A percentile compares a stretch with the other conserved stretches of the same genome.
These are phyloP conservation scores for Corinectria fuckeliana DNA, from an alignment of 2,329 filamentous ascomycete species.

Conservation along the genomic window DNA sequence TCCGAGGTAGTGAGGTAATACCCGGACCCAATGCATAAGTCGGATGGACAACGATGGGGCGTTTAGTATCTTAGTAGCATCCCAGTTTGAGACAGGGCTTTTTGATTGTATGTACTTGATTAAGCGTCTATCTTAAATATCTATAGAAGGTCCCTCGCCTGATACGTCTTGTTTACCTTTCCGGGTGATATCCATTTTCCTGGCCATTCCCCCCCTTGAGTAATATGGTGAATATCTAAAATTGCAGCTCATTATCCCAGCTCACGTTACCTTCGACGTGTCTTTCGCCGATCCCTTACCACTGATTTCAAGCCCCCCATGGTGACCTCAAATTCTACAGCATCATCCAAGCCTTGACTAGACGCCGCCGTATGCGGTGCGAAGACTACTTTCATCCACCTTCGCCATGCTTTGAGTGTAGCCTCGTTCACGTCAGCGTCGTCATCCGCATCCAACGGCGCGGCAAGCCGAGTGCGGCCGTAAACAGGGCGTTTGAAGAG, in stretches of 20 bases:
- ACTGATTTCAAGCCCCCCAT: conserved; percentile 64
- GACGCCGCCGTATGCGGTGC: conserved; percentile 72
- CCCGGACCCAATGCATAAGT: conserved; percentile 1
- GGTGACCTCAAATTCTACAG: conserved; percentile 77
- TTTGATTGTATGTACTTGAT: conserved; percentile 5
- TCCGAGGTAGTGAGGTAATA: conserved; percentile 46
- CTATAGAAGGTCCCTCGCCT: not conserved
- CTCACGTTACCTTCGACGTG: not conserved
- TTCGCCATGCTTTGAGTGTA: conserved; percentile 66
- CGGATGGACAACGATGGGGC: not conserved
- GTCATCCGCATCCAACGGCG: conserved; percentile 46
- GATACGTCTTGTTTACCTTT: not conserved
- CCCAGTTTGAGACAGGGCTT: not conserved
- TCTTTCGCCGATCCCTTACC: conserved; percentile 4
- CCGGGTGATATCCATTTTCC: not conserved
- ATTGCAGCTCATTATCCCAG: not conserved
- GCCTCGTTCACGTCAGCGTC: conserved; percentile 51
- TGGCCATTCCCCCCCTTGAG: not conserved
- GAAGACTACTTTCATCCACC: conserved; percentile 91
- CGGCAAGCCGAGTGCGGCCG: conserved; percentile 44
- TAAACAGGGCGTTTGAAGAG: conserved; percentile 74
- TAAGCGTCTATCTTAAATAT: not conserved
- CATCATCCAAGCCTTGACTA: conserved; percentile 55
- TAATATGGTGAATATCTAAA: not conserved
- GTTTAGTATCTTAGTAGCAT: conserved; percentile 1